Conservation (phyloP, 1,139 yeast species). For the Suhomyces maxii region DNA sequence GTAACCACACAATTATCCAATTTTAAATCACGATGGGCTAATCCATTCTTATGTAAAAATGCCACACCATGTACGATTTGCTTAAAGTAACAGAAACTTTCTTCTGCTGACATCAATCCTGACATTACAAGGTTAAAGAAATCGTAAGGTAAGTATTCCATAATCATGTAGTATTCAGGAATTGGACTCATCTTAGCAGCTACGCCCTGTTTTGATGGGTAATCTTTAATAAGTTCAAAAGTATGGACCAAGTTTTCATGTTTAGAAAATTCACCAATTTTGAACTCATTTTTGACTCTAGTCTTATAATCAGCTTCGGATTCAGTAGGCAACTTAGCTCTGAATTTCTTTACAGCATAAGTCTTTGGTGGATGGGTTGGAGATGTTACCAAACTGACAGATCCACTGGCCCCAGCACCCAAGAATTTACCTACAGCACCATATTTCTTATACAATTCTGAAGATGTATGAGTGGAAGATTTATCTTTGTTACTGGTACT, state of each 20-base stretch:
- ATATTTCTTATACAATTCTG: conserved; percentile 42
- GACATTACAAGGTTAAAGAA: conserved; percentile 78
- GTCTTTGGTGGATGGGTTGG: conserved; percentile 45
- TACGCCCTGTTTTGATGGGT: conserved; percentile 4
- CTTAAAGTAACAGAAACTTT: conserved; percentile 65
- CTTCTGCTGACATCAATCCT: conserved; percentile 59
- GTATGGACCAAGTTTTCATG: conserved; percentile 69
- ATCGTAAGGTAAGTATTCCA: conserved; percentile 77
- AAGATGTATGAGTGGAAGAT: conserved; percentile 5
- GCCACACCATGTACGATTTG: conserved; percentile 64
- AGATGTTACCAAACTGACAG: conserved; percentile 59
- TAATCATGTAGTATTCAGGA: conserved; percentile 56
- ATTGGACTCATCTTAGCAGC: conserved; percentile 24
- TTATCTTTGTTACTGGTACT: not conserved
- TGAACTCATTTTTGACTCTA: conserved; percentile 67
- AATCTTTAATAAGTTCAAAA: conserved; percentile 58
- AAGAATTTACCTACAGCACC: conserved; percentile 57
- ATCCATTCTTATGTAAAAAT: conserved; percentile 64
- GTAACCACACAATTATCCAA: conserved; percentile 77
- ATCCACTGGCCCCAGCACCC: conserved; percentile 81
- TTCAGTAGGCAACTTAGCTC: conserved; percentile 54
- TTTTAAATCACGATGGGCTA: conserved; percentile 77
- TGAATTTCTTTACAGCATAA: conserved; percentile 70
- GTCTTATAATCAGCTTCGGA: conserved; percentile 54
- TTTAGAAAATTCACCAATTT: conserved; percentile 58